Evolutionary conservation across 2,329 filamentous ascomycete genomes (phyloP).

Genomic region (Claviceps pusilla): DNA sequence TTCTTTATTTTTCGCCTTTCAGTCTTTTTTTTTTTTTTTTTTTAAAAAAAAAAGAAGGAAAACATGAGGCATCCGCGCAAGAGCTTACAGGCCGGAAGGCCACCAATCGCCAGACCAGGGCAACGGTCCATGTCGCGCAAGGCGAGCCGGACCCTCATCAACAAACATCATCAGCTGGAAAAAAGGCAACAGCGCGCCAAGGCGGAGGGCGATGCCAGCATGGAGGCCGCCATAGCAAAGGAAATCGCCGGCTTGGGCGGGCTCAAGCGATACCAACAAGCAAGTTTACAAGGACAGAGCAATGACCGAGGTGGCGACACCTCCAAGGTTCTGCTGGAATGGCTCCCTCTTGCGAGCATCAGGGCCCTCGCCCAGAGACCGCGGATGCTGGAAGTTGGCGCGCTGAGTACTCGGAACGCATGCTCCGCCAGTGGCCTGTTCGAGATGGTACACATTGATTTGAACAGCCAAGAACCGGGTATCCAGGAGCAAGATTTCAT

Average conservation of each 20-base stretch:
- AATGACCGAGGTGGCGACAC: conserved; percentile 53
- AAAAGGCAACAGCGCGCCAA: conserved; percentile 45
- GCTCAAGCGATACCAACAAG: conserved; percentile 48
- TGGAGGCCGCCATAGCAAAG: conserved; percentile 30
- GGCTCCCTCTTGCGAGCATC: conserved; percentile 30
- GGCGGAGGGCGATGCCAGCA: conserved; percentile 32
- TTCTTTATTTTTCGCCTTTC: not conserved
- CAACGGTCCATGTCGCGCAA: conserved; percentile 47
- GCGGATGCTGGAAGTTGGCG: conserved; percentile 75
- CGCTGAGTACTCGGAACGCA: conserved; percentile 69
- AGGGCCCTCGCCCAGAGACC: conserved; percentile 21
- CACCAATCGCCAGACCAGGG: conserved; percentile 34
- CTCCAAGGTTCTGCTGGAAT: conserved; percentile 47
- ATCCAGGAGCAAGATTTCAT: conserved; percentile 92
- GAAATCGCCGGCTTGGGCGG: conserved; percentile 46
- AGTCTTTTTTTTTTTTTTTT: not conserved
- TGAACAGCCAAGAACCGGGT: conserved; percentile 68
- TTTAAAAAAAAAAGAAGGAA: not conserved
- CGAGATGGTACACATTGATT: conserved; percentile 68
- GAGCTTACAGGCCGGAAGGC: conserved; percentile 35
- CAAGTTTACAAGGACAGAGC: conserved; percentile 53
- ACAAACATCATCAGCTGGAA: conserved; percentile 48
- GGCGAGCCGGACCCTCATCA: conserved; percentile 49
- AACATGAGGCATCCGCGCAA: conserved; percentile 29
- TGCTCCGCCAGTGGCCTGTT: conserved; percentile 62